A percentile compares a stretch with the other conserved stretches of the same genome.
Evolutionary conservation across 2,329 filamentous ascomycete genomes (phyloP).

Genomic region (Pleochaeta shiraiana): DNA sequence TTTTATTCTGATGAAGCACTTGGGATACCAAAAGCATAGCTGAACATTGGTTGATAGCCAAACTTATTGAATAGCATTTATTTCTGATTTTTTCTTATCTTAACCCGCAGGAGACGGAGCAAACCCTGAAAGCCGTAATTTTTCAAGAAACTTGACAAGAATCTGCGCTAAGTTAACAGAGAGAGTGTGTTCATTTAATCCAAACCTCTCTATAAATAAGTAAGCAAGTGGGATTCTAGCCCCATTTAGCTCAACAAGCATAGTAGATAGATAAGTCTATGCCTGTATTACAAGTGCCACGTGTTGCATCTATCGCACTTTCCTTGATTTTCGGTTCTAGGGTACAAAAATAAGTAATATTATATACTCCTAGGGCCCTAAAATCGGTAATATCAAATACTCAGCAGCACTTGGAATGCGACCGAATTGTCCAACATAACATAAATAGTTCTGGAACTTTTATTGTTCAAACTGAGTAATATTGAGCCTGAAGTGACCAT

Average conservation of each 20-base stretch:
- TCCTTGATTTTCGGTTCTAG: not conserved
- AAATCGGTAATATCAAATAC: not conserved
- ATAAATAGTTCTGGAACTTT: not conserved
- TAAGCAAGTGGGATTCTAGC: not conserved
- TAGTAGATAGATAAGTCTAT: not conserved
- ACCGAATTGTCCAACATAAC: not conserved
- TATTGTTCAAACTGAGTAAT: not conserved
- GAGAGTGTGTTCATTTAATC: not conserved
- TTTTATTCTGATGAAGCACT: not conserved
- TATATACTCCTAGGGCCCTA: too few species aligned
- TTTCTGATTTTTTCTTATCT: not conserved
- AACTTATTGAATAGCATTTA: not conserved
- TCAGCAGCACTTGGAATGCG: not conserved
- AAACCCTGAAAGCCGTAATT: not conserved
- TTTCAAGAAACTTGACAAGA: not conserved
- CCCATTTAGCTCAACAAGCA: not conserved
- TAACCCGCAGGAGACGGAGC: not conserved
- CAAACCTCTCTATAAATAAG: not conserved
- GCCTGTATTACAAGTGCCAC: not conserved
- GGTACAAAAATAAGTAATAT: too few species aligned
- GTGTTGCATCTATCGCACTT: not conserved
- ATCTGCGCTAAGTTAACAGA: not conserved
- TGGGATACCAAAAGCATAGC: not conserved
- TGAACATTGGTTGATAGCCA: not conserved
- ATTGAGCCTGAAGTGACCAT: not conserved